A percentile compares a stretch with the other conserved stretches of the same genome.
Evolutionary conservation across 2,329 filamentous ascomycete species (phyloP).

Genomic region (Cryphonectria naterciae): DNA sequence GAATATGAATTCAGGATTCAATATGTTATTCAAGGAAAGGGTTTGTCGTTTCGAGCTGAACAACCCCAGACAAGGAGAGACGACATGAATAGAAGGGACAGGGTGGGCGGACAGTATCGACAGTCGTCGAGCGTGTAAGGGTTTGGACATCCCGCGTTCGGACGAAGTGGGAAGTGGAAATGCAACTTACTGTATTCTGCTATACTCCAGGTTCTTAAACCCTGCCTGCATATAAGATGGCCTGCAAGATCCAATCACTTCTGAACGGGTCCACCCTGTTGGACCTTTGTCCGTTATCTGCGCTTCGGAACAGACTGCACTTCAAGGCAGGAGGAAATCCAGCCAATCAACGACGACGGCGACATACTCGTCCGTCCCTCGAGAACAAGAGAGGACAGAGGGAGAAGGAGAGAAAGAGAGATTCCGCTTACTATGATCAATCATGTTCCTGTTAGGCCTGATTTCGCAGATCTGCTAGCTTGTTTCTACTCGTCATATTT

Average conservation of each 20-base stretch:
- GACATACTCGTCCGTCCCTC: neutral
- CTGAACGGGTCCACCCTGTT: slow-evolving; percentile 10
- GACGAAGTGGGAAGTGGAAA: neutral
- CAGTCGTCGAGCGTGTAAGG: no score
- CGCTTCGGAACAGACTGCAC: slow-evolving; percentile 21
- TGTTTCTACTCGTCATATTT: neutral
- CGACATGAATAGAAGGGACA: no score
- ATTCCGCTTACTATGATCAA: neutral
- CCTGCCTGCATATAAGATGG: slow-evolving; percentile 5
- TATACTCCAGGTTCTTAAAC: neutral
- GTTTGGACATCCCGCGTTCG: neutral
- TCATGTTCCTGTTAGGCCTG: neutral
- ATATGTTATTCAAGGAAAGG: neutral
- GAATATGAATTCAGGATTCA: neutral
- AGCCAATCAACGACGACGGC: slow-evolving; percentile 13
- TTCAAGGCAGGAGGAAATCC: slow-evolving; percentile 22
- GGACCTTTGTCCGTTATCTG: slow-evolving; percentile 10
- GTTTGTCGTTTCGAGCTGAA: neutral
- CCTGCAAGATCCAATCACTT: slow-evolving; percentile 10
- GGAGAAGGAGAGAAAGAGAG: neutral
- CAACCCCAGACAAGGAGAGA: no score
- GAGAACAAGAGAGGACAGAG: neutral
- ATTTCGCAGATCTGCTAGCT: neutral
- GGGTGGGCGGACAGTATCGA: no score
- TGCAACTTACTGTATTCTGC: neutral